A percentile compares a stretch with the other conserved stretches of the same genome.
phyloP scores from a whole-genome alignment of 305 asterid genomes.

The Plantago coronopus region DNA sequence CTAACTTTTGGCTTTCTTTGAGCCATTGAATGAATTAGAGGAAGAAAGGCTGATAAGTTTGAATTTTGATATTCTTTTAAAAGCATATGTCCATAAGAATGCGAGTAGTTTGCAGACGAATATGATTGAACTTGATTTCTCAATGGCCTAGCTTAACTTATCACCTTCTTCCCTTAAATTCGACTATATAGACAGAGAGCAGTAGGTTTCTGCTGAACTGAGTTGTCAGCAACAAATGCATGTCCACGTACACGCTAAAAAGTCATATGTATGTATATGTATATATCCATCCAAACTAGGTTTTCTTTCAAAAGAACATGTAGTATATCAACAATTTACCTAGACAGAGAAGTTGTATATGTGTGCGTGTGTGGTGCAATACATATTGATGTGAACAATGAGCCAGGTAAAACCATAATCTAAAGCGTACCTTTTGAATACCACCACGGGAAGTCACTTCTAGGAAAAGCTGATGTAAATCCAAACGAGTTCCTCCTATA shows the following conservation, averaged over 20 bases:
- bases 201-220: no score
- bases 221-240: no score
- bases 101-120: background rate
- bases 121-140: background rate
- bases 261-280: background rate
- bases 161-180: background rate
- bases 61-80: no score
- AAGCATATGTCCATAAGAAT: no score
- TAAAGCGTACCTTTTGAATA: slow-evolving; percentile 66
- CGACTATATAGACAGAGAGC: no score
- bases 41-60: no score
- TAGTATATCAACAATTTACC: no score
- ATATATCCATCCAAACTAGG: background rate
- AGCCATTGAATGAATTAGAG: no score
- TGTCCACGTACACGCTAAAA: background rate
- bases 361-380: background rate
- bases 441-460: slow-evolving; percentile 96
- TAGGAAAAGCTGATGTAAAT: slow-evolving; percentile 74
- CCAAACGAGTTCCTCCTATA: slow-evolving; percentile 66
- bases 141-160: background rate
- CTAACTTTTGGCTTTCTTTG: no score
- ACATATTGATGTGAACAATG: slow-evolving; percentile 2
- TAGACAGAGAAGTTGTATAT: background rate
- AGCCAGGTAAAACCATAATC: slow-evolving; percentile 1
- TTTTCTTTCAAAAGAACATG: no score